A percentile compares a stretch with the other conserved stretches of the same genome.
These are phyloP conservation scores for Aspergillus ochraceus DNA, from an alignment of 2,329 filamentous ascomycete genomes.

Conservation along the genomic window DNA sequence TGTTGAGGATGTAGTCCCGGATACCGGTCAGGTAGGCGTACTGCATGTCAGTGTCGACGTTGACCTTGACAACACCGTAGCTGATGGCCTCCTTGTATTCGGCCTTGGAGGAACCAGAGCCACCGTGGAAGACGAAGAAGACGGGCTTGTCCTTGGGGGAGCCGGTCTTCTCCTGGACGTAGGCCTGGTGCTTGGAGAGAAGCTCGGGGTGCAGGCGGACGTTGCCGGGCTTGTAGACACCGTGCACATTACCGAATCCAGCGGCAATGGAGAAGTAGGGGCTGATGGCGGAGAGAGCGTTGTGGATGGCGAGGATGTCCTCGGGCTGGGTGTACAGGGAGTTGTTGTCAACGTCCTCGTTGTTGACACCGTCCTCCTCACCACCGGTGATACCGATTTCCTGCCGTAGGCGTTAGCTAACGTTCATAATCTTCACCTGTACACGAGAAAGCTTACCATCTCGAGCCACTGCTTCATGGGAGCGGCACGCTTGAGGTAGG, in stretches of 20 bases:
- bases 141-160: conserved; percentile 82
- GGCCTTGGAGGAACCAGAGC: conserved; percentile 84
- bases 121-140: conserved; percentile 99
- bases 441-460: conserved; percentile 65
- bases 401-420: conserved; percentile 33
- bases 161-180: conserved; percentile 77
- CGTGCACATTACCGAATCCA: conserved; percentile 98
- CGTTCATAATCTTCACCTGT: neutral
- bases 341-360: conserved; percentile 95
- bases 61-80: conserved; percentile 98
- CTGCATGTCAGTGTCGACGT: conserved; percentile 97
- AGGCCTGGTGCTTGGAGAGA: conserved; percentile 92
- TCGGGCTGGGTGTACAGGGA: conserved; percentile 97
- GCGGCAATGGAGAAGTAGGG: conserved; percentile 98
- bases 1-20: conserved; percentile 89
- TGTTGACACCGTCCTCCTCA: conserved; percentile 98
- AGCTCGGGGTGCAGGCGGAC: conserved; percentile 96
- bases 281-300: conserved; percentile 79
- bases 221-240: conserved; percentile 98
- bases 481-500: conserved; percentile 89
- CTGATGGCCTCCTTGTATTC: conserved; percentile 88
- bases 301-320: conserved; percentile 90
- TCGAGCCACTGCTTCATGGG: conserved; percentile 99
- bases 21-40: conserved; percentile 90
- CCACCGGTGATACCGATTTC: conserved; percentile 94